Conservation (phyloP, 805 yeast species). For the Candida jianshihensis region DNA sequence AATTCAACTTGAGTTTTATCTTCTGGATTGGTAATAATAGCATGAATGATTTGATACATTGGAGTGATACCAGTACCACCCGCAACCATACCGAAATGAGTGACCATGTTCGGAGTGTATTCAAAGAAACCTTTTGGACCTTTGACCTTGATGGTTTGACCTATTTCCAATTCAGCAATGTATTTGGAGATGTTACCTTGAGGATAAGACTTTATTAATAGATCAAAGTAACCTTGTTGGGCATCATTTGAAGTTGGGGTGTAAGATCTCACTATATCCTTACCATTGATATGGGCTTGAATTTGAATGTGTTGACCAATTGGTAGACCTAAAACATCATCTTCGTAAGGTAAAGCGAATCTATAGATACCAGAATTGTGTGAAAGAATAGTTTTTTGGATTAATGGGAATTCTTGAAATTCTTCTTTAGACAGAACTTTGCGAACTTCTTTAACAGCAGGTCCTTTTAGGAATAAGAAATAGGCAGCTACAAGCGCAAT, state of each 20-base stretch:
- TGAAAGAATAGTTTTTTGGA: conserved; percentile 65
- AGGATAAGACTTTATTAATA: conserved; percentile 80
- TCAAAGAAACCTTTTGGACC: conserved; percentile 91
- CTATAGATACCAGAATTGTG: conserved; percentile 81
- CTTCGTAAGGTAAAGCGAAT: conserved; percentile 71
- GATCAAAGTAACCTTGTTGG: conserved; percentile 74
- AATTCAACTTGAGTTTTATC: conserved; percentile 73
- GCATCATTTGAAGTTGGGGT: conserved; percentile 84
- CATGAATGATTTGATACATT: conserved; percentile 86
- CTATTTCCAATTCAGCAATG: conserved; percentile 66
- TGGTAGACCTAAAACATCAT: conserved; percentile 78
- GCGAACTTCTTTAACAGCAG: conserved; percentile 8
- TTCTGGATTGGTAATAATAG: conserved; percentile 66
- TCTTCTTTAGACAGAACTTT: conserved; percentile 54
- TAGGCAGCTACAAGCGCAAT: conserved; percentile 9
- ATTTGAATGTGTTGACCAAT: conserved; percentile 91
- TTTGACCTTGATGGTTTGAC: conserved; percentile 69
- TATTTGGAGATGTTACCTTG: conserved; percentile 76
- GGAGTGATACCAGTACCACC: conserved; percentile 98
- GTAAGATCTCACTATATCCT: conserved; percentile 78
- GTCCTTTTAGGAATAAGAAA: conserved; percentile 2
- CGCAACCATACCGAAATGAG: conserved; percentile 80
- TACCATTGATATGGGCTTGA: conserved; percentile 67
- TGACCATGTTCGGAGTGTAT: conserved; percentile 73
- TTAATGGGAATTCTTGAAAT: conserved; percentile 74